Evolutionary conservation across 2,329 filamentous ascomycete species (phyloP).

Genomic region (Pseudocercospora fuligena): DNA sequence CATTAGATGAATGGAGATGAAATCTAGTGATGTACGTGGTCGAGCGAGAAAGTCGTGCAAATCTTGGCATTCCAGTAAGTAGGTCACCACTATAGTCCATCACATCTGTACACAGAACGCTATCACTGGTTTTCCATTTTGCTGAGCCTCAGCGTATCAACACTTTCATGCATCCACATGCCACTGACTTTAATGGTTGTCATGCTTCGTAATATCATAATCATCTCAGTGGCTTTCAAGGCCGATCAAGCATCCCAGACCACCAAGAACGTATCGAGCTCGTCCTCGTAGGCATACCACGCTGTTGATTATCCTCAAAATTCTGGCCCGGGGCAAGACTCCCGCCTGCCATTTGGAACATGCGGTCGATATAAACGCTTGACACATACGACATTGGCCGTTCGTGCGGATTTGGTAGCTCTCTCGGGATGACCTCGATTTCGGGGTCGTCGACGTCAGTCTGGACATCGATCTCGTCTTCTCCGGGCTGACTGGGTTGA

Average conservation of each 20-base stretch:
- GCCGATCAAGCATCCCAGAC: background rate
- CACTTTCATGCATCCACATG: background rate
- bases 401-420: background rate
- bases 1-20: background rate
- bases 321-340: background rate
- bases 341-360: background rate
- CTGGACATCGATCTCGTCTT: background rate
- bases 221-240: background rate
- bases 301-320: background rate
- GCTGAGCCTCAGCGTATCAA: background rate
- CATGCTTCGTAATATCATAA: background rate
- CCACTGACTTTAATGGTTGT: background rate
- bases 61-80: too few species aligned
- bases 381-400: background rate
- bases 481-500: background rate
- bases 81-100: too few species aligned
- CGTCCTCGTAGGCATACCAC: background rate
- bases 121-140: background rate
- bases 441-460: background rate
- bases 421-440: background rate
- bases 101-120: too few species aligned
- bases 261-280: conserved; percentile 6
- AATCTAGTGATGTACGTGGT: background rate
- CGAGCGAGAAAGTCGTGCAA: too few species aligned
- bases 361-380: background rate